Base-by-base conservation (phyloP, 2,329 filamentous ascomycete species). In the Talaromyces rugulosus region DNA sequence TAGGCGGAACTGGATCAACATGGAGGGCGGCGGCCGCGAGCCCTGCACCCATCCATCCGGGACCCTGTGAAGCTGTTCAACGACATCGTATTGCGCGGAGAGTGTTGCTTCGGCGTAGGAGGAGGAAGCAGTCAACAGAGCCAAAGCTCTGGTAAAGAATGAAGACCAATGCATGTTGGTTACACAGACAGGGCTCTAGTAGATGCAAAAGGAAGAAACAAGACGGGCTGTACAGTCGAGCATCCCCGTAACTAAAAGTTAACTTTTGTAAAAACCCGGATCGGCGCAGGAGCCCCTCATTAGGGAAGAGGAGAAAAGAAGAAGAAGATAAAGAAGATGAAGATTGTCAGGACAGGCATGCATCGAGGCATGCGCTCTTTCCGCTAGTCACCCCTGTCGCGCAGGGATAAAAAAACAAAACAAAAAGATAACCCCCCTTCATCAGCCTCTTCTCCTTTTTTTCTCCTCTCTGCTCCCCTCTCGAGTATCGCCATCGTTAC, bases 1-100 rank as follows among this genome's bases (percentile, higher is more conserved):
- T 53, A 85, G 74, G 28, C 77, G 80, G 57, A 86, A 79, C 3
- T 75, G 78, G 58, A 86, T 72, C 14, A 71, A 62, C 33, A 80
- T 78, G 0, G 75, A 71, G 1, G 75, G 71, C 5, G 66, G 51
- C 7, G 77, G 69, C 16, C 55, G 65, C 4, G 57, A 64, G 5
- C 67, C 67, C 65, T 65, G 68, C 28, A 63, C 58, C 77, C 77
- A 78, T n/a, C 71, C 74, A 42, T 67, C 59, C 1, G 76, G 77
- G 11, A 71, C 62, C 12, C 60, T 54, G 8, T 63, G 58, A 11
- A 77, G 66, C 5, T 69, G 66, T 52, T 77, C 75, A 27, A 77
- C 66, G 23, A 63, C 58, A 47, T 63, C 54, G 56, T 54, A 61
- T 44, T 58, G 58, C 5, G 33, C n/a, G 47, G 58, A 50, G 33